Conservation (phyloP, 441 rosid species). For the Eutrema salsugineum region DNA sequence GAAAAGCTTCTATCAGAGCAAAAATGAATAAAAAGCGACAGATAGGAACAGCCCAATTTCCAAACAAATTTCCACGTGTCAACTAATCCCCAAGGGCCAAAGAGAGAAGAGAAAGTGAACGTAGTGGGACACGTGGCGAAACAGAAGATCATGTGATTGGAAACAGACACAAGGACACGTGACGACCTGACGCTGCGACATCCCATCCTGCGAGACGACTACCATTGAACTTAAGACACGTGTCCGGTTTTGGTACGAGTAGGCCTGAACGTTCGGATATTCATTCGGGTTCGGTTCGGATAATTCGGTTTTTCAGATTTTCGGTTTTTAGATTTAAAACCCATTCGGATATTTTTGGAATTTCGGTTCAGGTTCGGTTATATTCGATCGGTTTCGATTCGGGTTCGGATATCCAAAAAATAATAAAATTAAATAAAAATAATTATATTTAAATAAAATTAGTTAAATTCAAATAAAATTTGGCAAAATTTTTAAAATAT, state of each 20-base stretch:
- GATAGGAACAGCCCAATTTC: background rate
- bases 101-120: background rate
- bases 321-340: too few relatives aligned
- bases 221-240: slow-evolving; percentile 16
- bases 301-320: too few relatives aligned
- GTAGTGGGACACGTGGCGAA: slow-evolving; percentile 5
- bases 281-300: too few relatives aligned
- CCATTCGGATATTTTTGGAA: too few relatives aligned
- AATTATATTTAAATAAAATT: too few relatives aligned
- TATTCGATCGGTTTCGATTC: too few relatives aligned
- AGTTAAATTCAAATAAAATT: too few relatives aligned
- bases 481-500: too few relatives aligned
- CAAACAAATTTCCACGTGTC: slow-evolving; percentile 1
- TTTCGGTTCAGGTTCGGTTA: too few relatives aligned
- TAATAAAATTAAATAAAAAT: too few relatives aligned
- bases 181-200: slow-evolving; percentile 14
- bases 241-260: background rate
- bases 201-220: background rate
- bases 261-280: too few relatives aligned
- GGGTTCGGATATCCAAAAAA: too few relatives aligned
- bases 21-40: background rate
- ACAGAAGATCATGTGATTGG: background rate
- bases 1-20: background rate
- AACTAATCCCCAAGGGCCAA: background rate
- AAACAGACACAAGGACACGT: slow-evolving; percentile 10